phyloP scores from a whole-genome alignment of 768 basidiomycete species.

The Cyclocybe cylindracea region DNA sequence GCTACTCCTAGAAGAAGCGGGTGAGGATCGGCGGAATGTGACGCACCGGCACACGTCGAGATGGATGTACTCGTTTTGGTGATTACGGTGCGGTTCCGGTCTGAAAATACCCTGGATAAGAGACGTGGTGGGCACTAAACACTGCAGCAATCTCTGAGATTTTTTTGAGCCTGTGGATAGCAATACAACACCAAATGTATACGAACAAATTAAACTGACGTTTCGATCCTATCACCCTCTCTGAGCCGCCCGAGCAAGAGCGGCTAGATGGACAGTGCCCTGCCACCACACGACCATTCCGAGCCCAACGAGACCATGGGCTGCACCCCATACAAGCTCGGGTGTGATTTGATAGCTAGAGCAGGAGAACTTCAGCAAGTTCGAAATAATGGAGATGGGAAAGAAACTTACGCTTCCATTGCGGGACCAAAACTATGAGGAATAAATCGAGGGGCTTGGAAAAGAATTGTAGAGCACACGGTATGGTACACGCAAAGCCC shows the following conservation, averaged over 20 bases:
- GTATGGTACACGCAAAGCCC: constrained; percentile 77
- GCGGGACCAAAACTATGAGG: constrained; percentile 66
- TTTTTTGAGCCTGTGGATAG: no score
- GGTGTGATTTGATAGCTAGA: constrained; percentile 61
- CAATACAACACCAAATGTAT: no score
- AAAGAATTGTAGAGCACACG: constrained; percentile 70
- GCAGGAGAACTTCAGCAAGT: not conserved
- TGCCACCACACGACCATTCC: constrained; percentile 86
- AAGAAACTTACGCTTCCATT: constrained; percentile 56
- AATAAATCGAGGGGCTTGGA: constrained; percentile 78
- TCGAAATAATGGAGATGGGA: not conserved
- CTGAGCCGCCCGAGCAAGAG: constrained; percentile 34
- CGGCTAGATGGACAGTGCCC: constrained; percentile 56
- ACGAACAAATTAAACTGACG: not conserved
- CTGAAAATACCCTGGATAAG: no score
- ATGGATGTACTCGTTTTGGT: no score
- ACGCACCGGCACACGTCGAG: no score
- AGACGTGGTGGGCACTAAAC: no score
- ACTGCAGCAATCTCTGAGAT: no score
- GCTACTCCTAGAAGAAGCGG: not conserved
- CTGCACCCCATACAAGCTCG: constrained; percentile 69
- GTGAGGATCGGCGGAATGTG: no score
- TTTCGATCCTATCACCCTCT: not conserved
- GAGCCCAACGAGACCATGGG: constrained; percentile 72
- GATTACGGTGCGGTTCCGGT: no score